Base-by-base conservation (phyloP, 805 yeast genomes). In the Pachysolen tannophilus region DNA sequence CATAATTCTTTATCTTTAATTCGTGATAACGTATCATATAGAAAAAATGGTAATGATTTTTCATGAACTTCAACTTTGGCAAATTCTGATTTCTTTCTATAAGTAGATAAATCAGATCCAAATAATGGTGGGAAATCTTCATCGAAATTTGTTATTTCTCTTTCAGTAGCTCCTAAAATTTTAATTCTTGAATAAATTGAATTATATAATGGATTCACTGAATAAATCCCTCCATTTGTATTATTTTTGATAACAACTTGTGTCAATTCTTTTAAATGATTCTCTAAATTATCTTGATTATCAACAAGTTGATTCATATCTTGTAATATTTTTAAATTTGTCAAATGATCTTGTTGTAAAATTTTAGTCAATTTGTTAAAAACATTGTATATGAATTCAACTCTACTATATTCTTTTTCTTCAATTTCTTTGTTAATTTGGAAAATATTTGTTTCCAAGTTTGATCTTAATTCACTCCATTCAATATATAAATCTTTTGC, bases 41-140 rank as follows among this genome's bases (percentile, higher is more conserved):
- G 14, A 8, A 34, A 29, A 11, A 21, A 26, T 19, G 38, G 38
- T 15, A 18, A 17, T 14, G 18, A 18, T n/a, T n/a, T n/a, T n/a
- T n/a, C n/a, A 15, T 8, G n/a, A 8, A 23, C 21, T 8, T 10
- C 32, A 6, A 3, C 17, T 14, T 11, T 14, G 5, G 19, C 24
- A 6, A 6, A 6, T 18, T 34, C 30, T n/a, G 28, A 24, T 17
- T n/a, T 30, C 19, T n/a, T n/a, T n/a, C n/a, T n/a, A n/a, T n/a
- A n/a, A n/a, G n/a, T n/a, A n/a, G n/a, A n/a, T 8, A 34, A 19
- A 11, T 34, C 29, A 9, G 38, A 34, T 23, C 38, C 38, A 25
- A 34, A 34, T 10, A 34, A 18, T 14, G 38, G 38, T 2, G 15
- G 20, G 6, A 8, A 8, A 19, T 19, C 19, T 5, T 18, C 19